These are phyloP conservation scores for Diaporthe capsici DNA, from an alignment of 2,329 filamentous ascomycete species.

Conservation along the genomic window DNA sequence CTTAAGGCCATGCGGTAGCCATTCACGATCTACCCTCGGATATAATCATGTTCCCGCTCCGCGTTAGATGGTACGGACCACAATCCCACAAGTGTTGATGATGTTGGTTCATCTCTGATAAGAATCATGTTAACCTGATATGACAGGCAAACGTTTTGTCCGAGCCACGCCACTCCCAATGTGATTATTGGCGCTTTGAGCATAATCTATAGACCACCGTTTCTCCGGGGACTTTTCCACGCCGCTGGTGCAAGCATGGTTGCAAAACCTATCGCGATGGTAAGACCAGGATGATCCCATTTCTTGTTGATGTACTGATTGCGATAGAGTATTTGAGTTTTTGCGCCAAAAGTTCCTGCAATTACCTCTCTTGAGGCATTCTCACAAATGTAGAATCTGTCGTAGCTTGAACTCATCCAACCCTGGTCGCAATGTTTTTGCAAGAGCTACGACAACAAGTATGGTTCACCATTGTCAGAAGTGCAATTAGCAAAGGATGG, in stretches of 20 bases:
- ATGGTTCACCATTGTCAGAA: no score
- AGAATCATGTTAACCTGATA: neutral
- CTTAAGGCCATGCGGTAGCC: neutral
- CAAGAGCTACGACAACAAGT: no score
- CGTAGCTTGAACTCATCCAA: no score
- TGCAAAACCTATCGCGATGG: neutral
- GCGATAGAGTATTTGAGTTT: neutral
- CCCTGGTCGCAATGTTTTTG: no score
- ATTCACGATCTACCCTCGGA: neutral
- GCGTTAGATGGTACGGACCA: neutral
- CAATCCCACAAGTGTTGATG: neutral
- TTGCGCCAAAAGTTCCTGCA: no score
- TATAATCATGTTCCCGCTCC: neutral
- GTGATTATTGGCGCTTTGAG: rapidly evolving
- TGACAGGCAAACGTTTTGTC: neutral
- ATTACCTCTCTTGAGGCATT: no score
- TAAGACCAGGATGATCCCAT: neutral
- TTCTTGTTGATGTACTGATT: neutral
- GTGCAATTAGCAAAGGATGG: no score
- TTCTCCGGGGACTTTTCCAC: neutral
- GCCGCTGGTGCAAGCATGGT: neutral
- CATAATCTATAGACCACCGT: neutral
- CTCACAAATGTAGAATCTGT: no score
- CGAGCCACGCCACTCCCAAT: neutral
- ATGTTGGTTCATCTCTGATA: neutral